Conservation (phyloP, 1,284 basidiomycete species). For the Coniferiporia weirii region DNA sequence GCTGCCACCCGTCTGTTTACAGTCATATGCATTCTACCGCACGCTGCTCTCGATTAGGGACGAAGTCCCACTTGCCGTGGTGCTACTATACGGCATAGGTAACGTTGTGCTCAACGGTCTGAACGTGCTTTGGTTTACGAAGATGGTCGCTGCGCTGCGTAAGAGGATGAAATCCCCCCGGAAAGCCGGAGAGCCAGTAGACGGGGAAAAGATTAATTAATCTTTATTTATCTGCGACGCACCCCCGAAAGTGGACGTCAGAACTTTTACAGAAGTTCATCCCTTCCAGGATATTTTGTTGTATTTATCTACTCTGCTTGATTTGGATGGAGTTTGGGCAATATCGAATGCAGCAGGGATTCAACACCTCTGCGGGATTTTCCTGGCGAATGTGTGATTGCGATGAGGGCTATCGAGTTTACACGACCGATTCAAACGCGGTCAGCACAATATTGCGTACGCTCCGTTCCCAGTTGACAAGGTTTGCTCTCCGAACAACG, state of each 20-base stretch:
- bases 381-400: no score
- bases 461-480: slow-evolving; percentile 69
- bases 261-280: not conserved
- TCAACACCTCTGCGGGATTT: no score
- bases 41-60: slow-evolving; percentile 46
- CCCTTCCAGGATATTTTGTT: no score
- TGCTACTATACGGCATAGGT: slow-evolving; percentile 46
- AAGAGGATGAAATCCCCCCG: slow-evolving; percentile 32
- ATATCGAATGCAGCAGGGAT: no score
- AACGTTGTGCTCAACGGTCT: slow-evolving; percentile 59
- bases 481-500: slow-evolving; percentile 63
- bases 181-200: slow-evolving; percentile 14
- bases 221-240: not conserved
- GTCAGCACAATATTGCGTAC: slow-evolving; percentile 54
- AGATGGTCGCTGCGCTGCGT: slow-evolving; percentile 56
- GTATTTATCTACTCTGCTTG: no score
- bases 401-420: no score
- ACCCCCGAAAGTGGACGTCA: no score
- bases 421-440: slow-evolving; percentile 31
- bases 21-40: slow-evolving; percentile 61
- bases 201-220: slow-evolving; percentile 19
- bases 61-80: slow-evolving; percentile 42
- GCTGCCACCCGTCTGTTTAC: not conserved
- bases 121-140: slow-evolving; percentile 69
- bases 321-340: no score